Conservation (phyloP, 305 asterid species). For the Rubia peregrina region DNA sequence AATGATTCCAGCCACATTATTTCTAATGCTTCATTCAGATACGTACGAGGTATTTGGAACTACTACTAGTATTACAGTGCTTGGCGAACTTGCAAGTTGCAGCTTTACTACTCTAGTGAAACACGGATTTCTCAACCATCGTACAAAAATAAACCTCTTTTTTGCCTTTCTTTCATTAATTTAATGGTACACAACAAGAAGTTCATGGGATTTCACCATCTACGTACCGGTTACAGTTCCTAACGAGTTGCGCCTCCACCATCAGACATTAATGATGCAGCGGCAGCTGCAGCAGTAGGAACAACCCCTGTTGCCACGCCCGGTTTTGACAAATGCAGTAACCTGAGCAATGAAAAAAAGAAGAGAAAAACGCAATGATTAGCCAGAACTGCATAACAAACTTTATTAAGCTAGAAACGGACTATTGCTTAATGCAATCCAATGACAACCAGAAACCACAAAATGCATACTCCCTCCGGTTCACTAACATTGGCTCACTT, state of each 20-base stretch:
- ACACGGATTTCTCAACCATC: background rate
- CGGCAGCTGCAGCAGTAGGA: conserved; percentile 94
- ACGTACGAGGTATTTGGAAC: background rate
- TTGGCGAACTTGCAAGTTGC: too few species aligned
- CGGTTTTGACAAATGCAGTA: conserved; percentile 88
- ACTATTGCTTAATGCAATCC: too few species aligned
- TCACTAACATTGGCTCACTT: too few species aligned
- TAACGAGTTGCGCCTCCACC: conserved; percentile 66
- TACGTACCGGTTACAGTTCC: too few species aligned
- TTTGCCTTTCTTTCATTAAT: background rate
- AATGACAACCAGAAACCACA: too few species aligned
- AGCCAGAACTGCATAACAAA: background rate
- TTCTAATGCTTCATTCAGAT: background rate
- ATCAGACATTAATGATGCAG: conserved; percentile 90
- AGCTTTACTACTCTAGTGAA: too few species aligned
- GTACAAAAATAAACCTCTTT: background rate
- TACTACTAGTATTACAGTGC: too few species aligned
- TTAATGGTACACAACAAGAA: background rate
- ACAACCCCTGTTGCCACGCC: conserved; percentile 74
- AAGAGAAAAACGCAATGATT: too few species aligned
- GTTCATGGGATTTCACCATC: too few species aligned
- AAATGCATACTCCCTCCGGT: too few species aligned
- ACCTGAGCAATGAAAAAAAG: conserved; percentile 41
- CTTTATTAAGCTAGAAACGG: background rate
- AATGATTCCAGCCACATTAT: background rate